A percentile compares a stretch with the other conserved stretches of the same genome.
Evolutionary conservation across 768 basidiomycete genomes (phyloP).

Genomic region (Termitomyces sp.): DNA sequence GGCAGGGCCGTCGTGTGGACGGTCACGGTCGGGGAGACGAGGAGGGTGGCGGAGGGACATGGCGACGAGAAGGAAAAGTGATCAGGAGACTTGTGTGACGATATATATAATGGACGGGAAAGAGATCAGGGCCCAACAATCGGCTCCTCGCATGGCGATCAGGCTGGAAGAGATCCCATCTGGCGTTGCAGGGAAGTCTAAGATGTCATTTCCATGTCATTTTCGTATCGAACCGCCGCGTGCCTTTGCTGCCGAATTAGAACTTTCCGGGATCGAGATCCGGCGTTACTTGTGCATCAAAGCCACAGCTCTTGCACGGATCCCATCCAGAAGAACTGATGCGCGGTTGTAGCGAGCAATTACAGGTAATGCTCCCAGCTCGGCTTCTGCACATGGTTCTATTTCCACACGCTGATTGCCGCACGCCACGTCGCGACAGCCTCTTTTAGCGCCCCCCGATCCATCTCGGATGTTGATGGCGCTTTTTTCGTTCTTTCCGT

Average conservation of each 20-base stretch:
- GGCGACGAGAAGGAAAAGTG: conserved; percentile 37
- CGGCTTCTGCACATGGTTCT: conserved; percentile 1
- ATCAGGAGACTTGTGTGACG: conserved; percentile 35
- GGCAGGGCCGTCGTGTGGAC: conserved; percentile 54
- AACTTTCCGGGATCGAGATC: conserved; percentile 24
- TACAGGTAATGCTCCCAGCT: neutral
- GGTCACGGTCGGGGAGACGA: conserved; percentile 37
- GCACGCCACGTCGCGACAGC: conserved; percentile 17
- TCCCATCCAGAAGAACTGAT: conserved; percentile 12
- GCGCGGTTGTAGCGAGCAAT: conserved; percentile 1
- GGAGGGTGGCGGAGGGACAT: conserved; percentile 59
- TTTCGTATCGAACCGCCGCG: conserved; percentile 29
- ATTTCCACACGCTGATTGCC: conserved; percentile 23
- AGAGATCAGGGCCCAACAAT: conserved; percentile 36
- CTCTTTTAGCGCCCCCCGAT: conserved; percentile 19
- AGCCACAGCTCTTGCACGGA: conserved; percentile 13
- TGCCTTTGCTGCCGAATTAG: conserved; percentile 48
- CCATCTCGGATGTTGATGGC: conserved; percentile 22
- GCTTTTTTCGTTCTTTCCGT: neutral
- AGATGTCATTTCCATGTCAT: conserved; percentile 36
- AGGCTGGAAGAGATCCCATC: conserved; percentile 43
- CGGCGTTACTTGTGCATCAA: neutral
- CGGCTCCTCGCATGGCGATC: conserved; percentile 61
- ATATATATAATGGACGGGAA: conserved; percentile 52
- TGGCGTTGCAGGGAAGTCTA: conserved; percentile 28